Evolutionary conservation across 1,139 yeast genomes (phyloP).

Genomic region (Spathaspora sp.): DNA sequence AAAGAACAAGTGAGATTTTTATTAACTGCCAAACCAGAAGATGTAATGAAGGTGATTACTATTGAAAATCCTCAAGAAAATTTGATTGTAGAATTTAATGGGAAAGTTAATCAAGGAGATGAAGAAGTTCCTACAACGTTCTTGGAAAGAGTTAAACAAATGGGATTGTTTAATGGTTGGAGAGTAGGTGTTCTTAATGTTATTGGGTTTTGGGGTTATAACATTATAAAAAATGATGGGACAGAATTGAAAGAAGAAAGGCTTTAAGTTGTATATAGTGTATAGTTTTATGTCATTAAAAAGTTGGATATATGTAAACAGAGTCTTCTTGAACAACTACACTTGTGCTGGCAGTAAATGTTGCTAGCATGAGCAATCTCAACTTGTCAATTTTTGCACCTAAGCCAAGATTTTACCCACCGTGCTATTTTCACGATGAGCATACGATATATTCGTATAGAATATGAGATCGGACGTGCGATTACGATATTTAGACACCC

Average conservation of each 20-base stretch:
- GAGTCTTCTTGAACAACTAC: too few relatives aligned
- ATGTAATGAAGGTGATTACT: slow-evolving; percentile 34
- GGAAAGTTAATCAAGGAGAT: slow-evolving; percentile 19
- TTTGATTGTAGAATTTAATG: slow-evolving; percentile 49
- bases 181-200: slow-evolving; percentile 78
- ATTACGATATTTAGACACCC: too few relatives aligned
- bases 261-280: slow-evolving; percentile 14
- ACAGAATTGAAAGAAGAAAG: slow-evolving; percentile 43
- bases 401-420: too few relatives aligned
- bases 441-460: too few relatives aligned
- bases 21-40: slow-evolving; percentile 40
- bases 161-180: slow-evolving; percentile 85
- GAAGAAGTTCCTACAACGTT: slow-evolving; percentile 11
- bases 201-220: slow-evolving; percentile 82
- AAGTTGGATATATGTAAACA: neutral
- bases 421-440: too few relatives aligned
- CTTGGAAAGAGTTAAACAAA: slow-evolving; percentile 22
- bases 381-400: too few relatives aligned
- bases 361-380: too few relatives aligned
- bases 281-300: neutral
- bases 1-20: slow-evolving; percentile 79
- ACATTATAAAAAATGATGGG: slow-evolving; percentile 56
- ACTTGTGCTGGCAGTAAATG: too few relatives aligned
- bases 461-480: too few relatives aligned
- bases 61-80: slow-evolving; percentile 43